These are phyloP conservation scores for Linum tenue DNA, from an alignment of 345 rosid genomes.

Conservation along the genomic window DNA sequence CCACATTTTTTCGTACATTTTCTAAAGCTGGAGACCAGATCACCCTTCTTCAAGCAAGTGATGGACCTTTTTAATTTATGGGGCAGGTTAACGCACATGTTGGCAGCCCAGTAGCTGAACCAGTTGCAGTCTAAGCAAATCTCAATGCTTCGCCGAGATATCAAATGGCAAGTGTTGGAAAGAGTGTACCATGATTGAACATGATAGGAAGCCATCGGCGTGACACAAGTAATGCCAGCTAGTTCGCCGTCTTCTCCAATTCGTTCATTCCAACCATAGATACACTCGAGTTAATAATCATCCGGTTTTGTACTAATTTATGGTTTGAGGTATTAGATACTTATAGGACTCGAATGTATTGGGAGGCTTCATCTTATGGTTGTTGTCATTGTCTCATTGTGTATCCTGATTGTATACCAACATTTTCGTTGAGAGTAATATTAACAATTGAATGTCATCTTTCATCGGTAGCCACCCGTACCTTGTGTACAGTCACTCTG, in stretches of 20 bases:
- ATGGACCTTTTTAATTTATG: conserved; percentile 15
- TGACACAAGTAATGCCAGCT: not conserved
- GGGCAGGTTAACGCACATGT: conserved; percentile 42
- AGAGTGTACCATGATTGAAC: too few species aligned
- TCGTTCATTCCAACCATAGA: not conserved
- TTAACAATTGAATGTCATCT: not conserved
- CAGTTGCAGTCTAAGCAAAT: conserved; percentile 43
- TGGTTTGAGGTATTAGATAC: not conserved
- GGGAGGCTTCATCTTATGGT: not conserved
- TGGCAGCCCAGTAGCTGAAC: conserved; percentile 48
- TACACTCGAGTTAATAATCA: not conserved
- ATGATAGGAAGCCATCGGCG: not conserved
- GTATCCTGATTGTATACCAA: not conserved
- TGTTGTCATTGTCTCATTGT: not conserved
- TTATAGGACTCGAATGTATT: not conserved
- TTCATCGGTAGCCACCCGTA: too few species aligned
- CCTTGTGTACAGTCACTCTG: too few species aligned
- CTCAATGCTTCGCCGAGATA: not conserved
- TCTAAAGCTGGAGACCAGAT: conserved; percentile 18
- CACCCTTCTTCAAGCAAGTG: conserved; percentile 21
- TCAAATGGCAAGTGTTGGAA: not conserved
- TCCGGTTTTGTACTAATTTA: not conserved
- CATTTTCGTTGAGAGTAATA: not conserved
- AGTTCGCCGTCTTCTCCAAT: not conserved
- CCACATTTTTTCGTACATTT: conserved; percentile 11